Evolutionary conservation across 495 filamentous ascomycete genomes (phyloP).

Genomic region (Neurospora sublineolata): DNA sequence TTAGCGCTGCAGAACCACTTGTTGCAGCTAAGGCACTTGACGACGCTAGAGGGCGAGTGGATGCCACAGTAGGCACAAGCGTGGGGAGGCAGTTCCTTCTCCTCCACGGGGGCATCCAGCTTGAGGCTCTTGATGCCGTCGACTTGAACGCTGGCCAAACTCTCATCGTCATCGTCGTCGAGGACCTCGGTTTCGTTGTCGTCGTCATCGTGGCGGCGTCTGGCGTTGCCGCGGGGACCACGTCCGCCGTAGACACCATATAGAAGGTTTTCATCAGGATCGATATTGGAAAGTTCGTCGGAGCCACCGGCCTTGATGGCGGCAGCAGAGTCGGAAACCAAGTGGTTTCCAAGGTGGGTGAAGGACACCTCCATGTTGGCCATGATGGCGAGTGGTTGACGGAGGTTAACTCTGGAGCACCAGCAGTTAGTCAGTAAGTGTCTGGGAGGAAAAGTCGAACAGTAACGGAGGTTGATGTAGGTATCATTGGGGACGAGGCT

Average conservation of each 20-base stretch:
- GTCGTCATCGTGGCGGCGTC: slow-evolving; percentile 61
- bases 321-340: slow-evolving; percentile 59
- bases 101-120: slow-evolving; percentile 57
- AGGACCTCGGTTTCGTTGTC: slow-evolving; percentile 83
- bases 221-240: slow-evolving; percentile 36
- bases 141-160: slow-evolving; percentile 73
- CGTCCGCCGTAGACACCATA: slow-evolving; percentile 53
- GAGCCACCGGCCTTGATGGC: slow-evolving; percentile 57
- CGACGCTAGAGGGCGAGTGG: slow-evolving; percentile 86
- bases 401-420: not conserved
- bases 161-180: slow-evolving; percentile 87
- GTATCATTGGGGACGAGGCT: not conserved
- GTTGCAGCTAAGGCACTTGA: slow-evolving; percentile 88
- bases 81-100: slow-evolving; percentile 86
- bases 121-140: slow-evolving; percentile 61
- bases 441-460: not conserved
- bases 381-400: not conserved
- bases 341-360: slow-evolving; percentile 73
- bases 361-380: slow-evolving; percentile 69
- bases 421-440: not conserved
- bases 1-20: slow-evolving; percentile 99
- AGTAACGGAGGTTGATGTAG: not conserved
- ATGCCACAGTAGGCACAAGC: slow-evolving; percentile 99
- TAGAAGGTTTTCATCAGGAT: slow-evolving; percentile 66
- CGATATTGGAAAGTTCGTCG: slow-evolving; percentile 54